Evolutionary conservation across 2,329 filamentous ascomycete genomes (phyloP).

Genomic region (Bimuria novae-zelandiae): DNA sequence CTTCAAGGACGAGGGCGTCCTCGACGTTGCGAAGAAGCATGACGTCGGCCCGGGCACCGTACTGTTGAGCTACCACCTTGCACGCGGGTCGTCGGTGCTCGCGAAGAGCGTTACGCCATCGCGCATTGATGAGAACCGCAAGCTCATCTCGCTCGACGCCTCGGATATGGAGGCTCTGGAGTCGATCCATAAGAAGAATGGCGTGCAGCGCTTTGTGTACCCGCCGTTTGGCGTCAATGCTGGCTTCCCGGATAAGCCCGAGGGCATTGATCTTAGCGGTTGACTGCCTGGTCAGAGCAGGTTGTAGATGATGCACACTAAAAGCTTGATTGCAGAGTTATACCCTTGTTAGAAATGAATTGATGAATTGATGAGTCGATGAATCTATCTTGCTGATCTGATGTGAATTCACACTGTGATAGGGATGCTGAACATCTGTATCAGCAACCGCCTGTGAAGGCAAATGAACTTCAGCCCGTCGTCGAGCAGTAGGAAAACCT

Average conservation of each 20-base stretch:
- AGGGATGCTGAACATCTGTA: neutral
- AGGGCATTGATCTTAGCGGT: slow-evolving; percentile 42
- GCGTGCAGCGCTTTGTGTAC: slow-evolving; percentile 54
- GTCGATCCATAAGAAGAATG: slow-evolving; percentile 52
- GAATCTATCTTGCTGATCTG: neutral
- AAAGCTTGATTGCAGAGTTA: neutral
- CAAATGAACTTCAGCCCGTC: too few species aligned
- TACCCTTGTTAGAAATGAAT: slow-evolving; percentile 4
- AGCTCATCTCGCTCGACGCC: slow-evolving; percentile 66
- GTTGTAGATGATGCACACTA: slow-evolving; percentile 6
- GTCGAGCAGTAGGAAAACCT: too few species aligned
- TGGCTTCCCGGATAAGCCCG: slow-evolving; percentile 55
- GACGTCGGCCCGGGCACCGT: slow-evolving; percentile 58
- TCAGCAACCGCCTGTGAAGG: neutral
- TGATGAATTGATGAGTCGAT: too few species aligned
- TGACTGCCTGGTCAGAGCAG: slow-evolving; percentile 21
- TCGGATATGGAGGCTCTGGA: slow-evolving; percentile 63
- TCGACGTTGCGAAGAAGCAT: slow-evolving; percentile 56
- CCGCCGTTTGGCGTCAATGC: slow-evolving; percentile 55
- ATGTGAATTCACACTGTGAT: neutral
- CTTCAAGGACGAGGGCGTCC: slow-evolving; percentile 53
- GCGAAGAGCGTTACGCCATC: slow-evolving; percentile 72
- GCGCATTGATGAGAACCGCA: slow-evolving; percentile 72
- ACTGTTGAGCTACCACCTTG: slow-evolving; percentile 72
- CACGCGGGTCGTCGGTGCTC: slow-evolving; percentile 70